These are phyloP conservation scores for Xerophyta viscosa DNA, from an alignment of 106 monocot species.

Conservation along the genomic window DNA sequence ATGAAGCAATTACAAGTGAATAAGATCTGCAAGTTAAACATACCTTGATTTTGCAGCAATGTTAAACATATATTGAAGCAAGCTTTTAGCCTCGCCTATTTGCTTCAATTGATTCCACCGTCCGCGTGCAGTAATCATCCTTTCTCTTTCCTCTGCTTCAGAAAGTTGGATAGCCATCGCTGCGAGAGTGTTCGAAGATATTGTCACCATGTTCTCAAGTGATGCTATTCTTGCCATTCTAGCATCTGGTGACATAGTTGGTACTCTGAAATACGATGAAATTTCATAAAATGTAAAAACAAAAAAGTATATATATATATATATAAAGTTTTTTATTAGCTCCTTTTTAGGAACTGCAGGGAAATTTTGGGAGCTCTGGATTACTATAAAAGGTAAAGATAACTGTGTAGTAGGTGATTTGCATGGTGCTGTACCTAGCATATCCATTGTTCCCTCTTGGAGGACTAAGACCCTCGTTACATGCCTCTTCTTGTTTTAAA, in stretches of 20 bases:
- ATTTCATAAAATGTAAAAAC: too few species aligned
- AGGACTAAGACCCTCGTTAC: conserved; percentile 31
- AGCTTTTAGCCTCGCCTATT: conserved; percentile 74
- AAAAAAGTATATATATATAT: too few species aligned
- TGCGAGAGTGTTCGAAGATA: conserved; percentile 83
- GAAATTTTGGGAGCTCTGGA: too few species aligned
- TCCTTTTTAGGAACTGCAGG: too few species aligned
- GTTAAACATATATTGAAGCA: conserved; percentile 76
- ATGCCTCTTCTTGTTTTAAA: conserved; percentile 63
- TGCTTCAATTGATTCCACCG: conserved; percentile 88
- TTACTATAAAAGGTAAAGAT: too few species aligned
- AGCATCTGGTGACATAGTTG: conserved; percentile 64
- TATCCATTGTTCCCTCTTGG: conserved; percentile 68
- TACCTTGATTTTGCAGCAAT: conserved; percentile 88
- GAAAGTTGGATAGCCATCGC: conserved; percentile 97
- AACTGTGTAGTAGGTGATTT: neutral
- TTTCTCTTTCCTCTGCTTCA: conserved; percentile 91
- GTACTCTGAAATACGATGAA: conserved; percentile 29
- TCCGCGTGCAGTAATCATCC: conserved; percentile 62
- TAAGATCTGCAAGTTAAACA: too few species aligned
- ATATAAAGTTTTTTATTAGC: too few species aligned
- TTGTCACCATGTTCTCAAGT: conserved; percentile 87
- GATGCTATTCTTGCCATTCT: conserved; percentile 67
- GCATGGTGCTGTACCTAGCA: conserved; percentile 40
- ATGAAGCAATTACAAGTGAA: too few species aligned